A percentile compares a stretch with the other conserved stretches of the same genome.
These are phyloP conservation scores for Triticum aestivum DNA, from an alignment of 176 grass and related monocot genomes.

Conservation along the genomic window IWGSC_CS_RefSeq_v2.1 NC_057806.1:385736977-385737476, in stretches of 20 bases:
- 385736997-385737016: constrained; percentile 93
- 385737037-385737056: constrained; percentile 74
- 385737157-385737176: neutral
- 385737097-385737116: neutral
- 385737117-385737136: neutral
- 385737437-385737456: constrained; percentile 77
- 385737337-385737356: neutral
- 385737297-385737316: constrained; percentile 65
- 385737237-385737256: neutral
- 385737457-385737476: constrained; percentile 79
- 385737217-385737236: neutral
- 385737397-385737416: neutral
- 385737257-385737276: constrained; percentile 87
- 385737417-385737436: constrained; percentile 74
- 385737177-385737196: neutral
- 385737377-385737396: neutral
- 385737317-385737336: neutral
- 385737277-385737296: constrained; percentile 72
- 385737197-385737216: neutral
- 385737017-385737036: constrained; percentile 83
- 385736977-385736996: constrained; percentile 35
- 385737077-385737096: constrained; percentile 63
- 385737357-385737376: neutral
- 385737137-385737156: neutral
- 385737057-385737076: constrained; percentile 84